phyloP scores from a whole-genome alignment of 176 grass and related monocot species.

The Bothriochloa decipiens region DNA sequence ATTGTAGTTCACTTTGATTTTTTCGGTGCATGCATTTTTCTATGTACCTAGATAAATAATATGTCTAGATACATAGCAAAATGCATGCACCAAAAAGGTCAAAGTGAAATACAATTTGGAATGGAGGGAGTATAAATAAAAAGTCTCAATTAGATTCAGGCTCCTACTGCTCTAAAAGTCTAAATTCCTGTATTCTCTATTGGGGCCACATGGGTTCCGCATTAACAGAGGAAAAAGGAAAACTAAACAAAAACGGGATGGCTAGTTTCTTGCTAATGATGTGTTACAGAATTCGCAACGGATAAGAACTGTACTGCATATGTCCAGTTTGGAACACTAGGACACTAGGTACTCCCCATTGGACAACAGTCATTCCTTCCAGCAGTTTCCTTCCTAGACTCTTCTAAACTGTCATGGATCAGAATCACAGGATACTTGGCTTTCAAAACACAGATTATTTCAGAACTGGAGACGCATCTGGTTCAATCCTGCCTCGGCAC shows the following conservation, averaged over 20 bases:
- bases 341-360: neutral
- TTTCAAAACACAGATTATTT: slow-evolving; percentile 19
- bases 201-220: neutral
- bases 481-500: neutral
- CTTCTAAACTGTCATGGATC: neutral
- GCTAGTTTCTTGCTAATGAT: neutral
- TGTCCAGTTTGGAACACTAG: neutral
- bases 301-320: neutral
- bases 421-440: neutral
- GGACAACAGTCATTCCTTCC: neutral
- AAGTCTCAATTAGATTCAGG: neutral
- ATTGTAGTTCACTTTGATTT: too few relatives aligned
- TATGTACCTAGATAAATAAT: too few relatives aligned
- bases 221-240: neutral
- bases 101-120: too few relatives aligned
- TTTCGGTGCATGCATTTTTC: too few relatives aligned
- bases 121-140: too few relatives aligned
- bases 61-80: too few relatives aligned
- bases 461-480: slow-evolving; percentile 14
- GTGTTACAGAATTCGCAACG: neutral
- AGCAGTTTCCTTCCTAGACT: slow-evolving; percentile 1
- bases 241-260: neutral
- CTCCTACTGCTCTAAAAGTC: neutral
- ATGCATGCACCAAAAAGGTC: too few relatives aligned
- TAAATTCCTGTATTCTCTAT: neutral